Evolutionary conservation across 1,139 yeast genomes (phyloP), one percentile per base, ranked within the genome.

Genomic region (Casaregolazyma lundiana): DNA sequence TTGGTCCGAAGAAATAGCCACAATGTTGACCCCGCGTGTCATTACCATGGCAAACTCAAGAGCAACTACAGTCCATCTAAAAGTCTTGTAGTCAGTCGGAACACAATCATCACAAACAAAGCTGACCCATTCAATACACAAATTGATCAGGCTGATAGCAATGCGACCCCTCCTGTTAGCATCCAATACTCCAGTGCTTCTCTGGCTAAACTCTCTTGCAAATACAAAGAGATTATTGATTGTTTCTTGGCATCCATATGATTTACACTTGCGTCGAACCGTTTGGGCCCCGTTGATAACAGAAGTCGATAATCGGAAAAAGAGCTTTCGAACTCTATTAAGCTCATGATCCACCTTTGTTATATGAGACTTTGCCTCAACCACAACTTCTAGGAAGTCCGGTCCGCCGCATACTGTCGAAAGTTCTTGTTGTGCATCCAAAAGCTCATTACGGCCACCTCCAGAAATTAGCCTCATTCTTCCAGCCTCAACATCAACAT

Each of bases 31-130:
- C 1, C 97, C 97, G 45, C 86, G 75, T 0, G 96, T 89, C 81
- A 90, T 84, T 55, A 86, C 90, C 96, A 90, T 88, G 1, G 96
- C 94, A 72, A 89, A 92, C 63, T 92, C 98, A 55, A 92, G 73
- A 0, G 98, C 97, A 13, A 87, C 75, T 18, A 92, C 97, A 67
- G 97, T 88, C 96, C 97, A 92, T 58, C 95, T 73, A 63, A 92
- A 92, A 0, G 97, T 92, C 59, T 81, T 85, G 48, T 85, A 76
- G 58, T 90, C 97, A 0, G 95, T 84, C 0, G 97, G 96, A 17
- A 81, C 81, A 69, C 98, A 92, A 59, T 90, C 97, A 65, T 92
- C 97, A 56, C 95, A 87, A 34, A 92, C 81, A 60, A 88, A 90
- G 50, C 89, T 78, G 6, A 92, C 84, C 98, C 98, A 92, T 49